Evolutionary conservation across 23 red algal species (phyloP).

Genomic region (Gracilaria gracilis): DNA sequence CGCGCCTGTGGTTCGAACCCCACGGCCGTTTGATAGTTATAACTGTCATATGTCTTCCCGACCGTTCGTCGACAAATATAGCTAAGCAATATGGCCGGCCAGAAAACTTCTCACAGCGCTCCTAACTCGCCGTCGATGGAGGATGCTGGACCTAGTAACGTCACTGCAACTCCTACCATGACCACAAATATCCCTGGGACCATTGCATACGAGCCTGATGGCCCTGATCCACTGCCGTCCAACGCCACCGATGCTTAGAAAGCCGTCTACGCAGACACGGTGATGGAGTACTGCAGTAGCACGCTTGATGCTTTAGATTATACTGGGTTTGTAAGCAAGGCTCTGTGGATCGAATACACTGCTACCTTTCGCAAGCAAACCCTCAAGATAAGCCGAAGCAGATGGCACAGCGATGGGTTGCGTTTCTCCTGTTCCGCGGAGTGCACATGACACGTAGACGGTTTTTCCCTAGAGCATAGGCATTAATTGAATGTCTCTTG

Average conservation of each 20-base stretch:
- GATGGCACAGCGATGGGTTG: neutral
- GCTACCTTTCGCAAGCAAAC: neutral
- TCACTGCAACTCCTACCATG: neutral
- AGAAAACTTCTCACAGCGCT: neutral
- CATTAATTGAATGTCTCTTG: too few relatives aligned
- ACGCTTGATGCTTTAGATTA: neutral
- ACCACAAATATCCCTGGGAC: neutral
- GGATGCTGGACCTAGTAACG: neutral
- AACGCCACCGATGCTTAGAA: neutral
- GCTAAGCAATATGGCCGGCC: neutral
- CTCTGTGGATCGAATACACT: neutral
- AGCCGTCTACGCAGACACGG: neutral
- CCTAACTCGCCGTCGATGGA: neutral
- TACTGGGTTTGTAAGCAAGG: neutral
- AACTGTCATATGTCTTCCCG: neutral
- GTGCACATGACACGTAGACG: too few relatives aligned
- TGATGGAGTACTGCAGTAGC: neutral
- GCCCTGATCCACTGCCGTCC: neutral
- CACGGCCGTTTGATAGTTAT: slow-evolving; percentile 3
- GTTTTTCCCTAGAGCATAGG: too few relatives aligned
- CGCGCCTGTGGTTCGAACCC: neutral
- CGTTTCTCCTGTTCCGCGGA: too few relatives aligned
- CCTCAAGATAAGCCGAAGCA: neutral
- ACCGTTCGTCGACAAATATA: neutral
- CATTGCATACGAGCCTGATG: neutral